A percentile compares a stretch with the other conserved stretches of the same genome.
phyloP scores from a whole-genome alignment of 345 rosid species.

The Dipteronia dyeriana region DNA sequence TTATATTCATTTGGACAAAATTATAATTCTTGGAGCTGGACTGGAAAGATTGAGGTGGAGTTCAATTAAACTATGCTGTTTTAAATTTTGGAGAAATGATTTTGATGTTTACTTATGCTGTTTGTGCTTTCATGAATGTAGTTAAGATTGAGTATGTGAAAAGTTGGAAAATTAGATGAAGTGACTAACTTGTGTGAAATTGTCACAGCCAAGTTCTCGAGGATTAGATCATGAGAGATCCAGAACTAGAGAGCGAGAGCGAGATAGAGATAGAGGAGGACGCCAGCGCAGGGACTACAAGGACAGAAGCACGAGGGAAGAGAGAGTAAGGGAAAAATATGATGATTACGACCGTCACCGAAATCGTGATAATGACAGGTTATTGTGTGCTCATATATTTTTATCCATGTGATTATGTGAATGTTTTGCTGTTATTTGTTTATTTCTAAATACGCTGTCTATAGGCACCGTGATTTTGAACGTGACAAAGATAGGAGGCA shows the following conservation, averaged over 20 bases:
- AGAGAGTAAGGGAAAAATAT: conserved; percentile 22
- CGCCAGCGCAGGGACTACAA: conserved; percentile 18
- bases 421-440: not conserved
- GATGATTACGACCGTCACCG: conserved; percentile 18
- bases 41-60: not conserved
- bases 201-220: conserved; percentile 15
- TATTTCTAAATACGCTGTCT: not conserved
- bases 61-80: not conserved
- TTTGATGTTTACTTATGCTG: not conserved
- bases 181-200: conserved; percentile 13
- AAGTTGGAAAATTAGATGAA: not conserved
- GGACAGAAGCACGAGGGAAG: conserved; percentile 17
- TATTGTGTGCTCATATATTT: conserved; percentile 2
- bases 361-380: conserved; percentile 22
- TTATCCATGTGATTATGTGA: not conserved
- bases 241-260: conserved; percentile 20
- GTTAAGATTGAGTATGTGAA: not conserved
- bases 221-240: conserved; percentile 26
- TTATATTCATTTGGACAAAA: not conserved
- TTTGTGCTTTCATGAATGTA: not conserved
- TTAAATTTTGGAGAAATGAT: not conserved
- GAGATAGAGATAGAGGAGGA: conserved; percentile 2
- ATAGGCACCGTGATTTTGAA: conserved; percentile 24
- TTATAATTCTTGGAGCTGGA: not conserved
- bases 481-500: conserved; percentile 26